Conservation (phyloP, 371 early-diverging fungal genomes). For the Mucor piriformis region DNA sequence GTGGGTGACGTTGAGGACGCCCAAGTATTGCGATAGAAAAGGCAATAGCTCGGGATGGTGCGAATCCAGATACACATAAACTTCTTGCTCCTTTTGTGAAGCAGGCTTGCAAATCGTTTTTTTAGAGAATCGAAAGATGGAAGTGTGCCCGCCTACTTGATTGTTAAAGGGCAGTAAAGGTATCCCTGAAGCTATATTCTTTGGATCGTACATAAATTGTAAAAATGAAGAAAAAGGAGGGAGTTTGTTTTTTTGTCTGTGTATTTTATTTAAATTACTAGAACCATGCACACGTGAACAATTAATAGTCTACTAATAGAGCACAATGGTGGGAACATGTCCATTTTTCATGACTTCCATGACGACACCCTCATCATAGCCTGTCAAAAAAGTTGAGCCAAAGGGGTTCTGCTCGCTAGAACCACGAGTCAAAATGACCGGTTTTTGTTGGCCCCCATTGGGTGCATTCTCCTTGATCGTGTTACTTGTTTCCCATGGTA, state of each 20-base stretch:
- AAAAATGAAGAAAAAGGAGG: background rate
- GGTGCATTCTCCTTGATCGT: conserved; percentile 29
- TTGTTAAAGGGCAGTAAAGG: conserved; percentile 41
- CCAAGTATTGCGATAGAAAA: conserved; percentile 41
- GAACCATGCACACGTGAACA: background rate
- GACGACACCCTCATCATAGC: conserved; percentile 64
- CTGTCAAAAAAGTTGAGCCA: conserved; percentile 67
- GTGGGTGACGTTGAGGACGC: conserved; percentile 31
- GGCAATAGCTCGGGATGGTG: conserved; percentile 32
- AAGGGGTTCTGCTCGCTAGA: conserved; percentile 74
- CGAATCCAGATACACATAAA: conserved; percentile 32
- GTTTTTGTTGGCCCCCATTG: conserved; percentile 32
- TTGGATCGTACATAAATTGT: conserved; percentile 15
- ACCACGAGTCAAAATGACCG: conserved; percentile 68
- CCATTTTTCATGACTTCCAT: conserved; percentile 67
- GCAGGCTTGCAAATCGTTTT: conserved; percentile 44
- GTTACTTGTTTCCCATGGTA: conserved; percentile 47
- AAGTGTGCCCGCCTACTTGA: conserved; percentile 49
- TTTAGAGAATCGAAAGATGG: conserved; percentile 43
- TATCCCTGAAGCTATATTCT: conserved; percentile 21
- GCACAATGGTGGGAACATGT: conserved; percentile 58
- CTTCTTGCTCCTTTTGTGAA: conserved; percentile 30
- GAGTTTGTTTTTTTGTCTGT: background rate
- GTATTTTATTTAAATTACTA: background rate
- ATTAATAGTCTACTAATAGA: too few relatives aligned